A percentile compares a stretch with the other conserved stretches of the same genome.
Conservation (phyloP, 805 yeast species). For the Kodamaea jinghongensis region DNA sequence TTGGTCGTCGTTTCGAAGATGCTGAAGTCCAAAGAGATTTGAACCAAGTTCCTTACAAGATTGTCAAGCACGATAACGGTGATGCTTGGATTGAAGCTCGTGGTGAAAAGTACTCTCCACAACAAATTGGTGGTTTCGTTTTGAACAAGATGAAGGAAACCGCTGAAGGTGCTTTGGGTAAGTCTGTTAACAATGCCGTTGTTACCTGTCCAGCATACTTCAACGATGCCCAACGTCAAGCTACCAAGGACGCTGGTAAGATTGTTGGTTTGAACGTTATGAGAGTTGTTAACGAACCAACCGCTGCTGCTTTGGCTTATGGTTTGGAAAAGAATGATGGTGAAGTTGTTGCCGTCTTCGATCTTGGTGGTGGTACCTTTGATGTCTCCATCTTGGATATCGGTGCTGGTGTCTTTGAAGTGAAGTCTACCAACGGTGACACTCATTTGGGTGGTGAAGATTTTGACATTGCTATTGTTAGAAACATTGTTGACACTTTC, state of each 20-base stretch:
- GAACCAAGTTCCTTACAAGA: conserved; percentile 84
- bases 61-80: conserved; percentile 85
- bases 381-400: conserved; percentile 95
- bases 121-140: conserved; percentile 91
- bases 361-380: conserved; percentile 98
- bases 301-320: conserved; percentile 92
- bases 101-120: conserved; percentile 87
- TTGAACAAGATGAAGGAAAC: conserved; percentile 98
- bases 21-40: conserved; percentile 88
- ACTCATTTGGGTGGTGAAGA: conserved; percentile 93
- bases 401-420: conserved; percentile 97
- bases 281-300: conserved; percentile 88
- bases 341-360: conserved; percentile 92
- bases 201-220: conserved; percentile 90
- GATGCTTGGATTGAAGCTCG: conserved; percentile 96
- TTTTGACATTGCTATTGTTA: conserved; percentile 82
- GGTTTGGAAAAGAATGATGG: conserved; percentile 82
- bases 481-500: conserved; percentile 78
- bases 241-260: conserved; percentile 96
- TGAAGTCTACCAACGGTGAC: conserved; percentile 95
- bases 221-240: conserved; percentile 90
- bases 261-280: conserved; percentile 90
- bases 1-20: conserved; percentile 91
- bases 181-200: conserved; percentile 83
- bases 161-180: conserved; percentile 89